Base-by-base conservation (phyloP, 306 rosid species). In the Vigna mungo region DNA sequence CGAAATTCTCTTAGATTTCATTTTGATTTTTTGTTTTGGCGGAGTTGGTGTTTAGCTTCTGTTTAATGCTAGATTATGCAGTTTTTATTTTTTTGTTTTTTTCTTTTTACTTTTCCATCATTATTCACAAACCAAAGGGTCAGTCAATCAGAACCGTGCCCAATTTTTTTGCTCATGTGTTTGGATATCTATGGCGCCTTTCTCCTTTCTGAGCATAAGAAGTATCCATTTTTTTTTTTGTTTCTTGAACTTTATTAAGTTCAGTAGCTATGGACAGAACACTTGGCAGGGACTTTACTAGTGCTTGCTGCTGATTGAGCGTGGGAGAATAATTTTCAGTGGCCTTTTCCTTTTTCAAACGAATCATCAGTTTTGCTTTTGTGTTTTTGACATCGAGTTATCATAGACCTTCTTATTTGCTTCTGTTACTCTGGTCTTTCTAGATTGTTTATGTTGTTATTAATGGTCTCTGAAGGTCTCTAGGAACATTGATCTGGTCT, bases 401-500 rank as follows among this genome's bases (percentile, higher is more conserved):
- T 70, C 11, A 16, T 6, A 68, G 54, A 43, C 64, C 37, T 14
- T 61, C 36, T 64, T 18, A 34, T 47, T 60, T 76, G 43, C 55
- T 72, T 72, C 12, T 64, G 52, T 54, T 46, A 21, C 53, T 75
- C 71, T 4, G 9, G 72, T 44, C 49, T 76, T 49, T 63, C 51
- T 84, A 20, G 47, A 47, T 20, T 62, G 63, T 74, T 78, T 76
- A 32, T 37, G 34, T 25, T 30, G 30, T 36, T 81, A 78, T 69
- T 49, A 43, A 43, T 85, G 77, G 70, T 86, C 11, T 83, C 16
- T 86, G 78, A 81, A 94, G 98, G 98, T 94, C 4, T 87, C 95
- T 58, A 90, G 95, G 84, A 90, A 92, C 87, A 92, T 94, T 88
- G 97, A 94, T 89, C 89, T 94, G 80, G 98, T 92, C 11, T 94